Evolutionary conservation across 306 rosid species (phyloP).

Genomic region (Prinsepia uniflora): DNA sequence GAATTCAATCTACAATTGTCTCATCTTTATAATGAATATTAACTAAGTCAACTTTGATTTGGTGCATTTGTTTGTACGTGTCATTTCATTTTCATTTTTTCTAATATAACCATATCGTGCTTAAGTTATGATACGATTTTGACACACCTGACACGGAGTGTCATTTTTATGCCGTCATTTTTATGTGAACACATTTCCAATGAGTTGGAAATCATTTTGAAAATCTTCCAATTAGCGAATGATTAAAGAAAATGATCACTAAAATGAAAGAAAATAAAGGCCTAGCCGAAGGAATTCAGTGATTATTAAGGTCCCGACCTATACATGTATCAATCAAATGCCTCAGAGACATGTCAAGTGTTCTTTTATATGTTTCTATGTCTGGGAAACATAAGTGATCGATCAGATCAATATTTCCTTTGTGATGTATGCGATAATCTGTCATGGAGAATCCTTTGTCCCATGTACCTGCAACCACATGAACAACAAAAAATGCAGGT

Average conservation of each 20-base stretch:
- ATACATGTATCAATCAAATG: not conserved
- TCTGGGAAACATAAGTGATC: not conserved
- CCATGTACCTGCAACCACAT: constrained; percentile 48
- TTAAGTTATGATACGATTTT: not conserved
- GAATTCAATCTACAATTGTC: not conserved
- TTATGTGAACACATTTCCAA: no score
- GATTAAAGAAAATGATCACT: not conserved
- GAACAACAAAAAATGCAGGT: not conserved
- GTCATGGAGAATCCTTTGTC: constrained; percentile 44
- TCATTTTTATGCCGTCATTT: no score
- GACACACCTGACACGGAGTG: no score
- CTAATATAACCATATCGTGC: not conserved
- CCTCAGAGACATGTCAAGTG: not conserved
- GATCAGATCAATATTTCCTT: not conserved
- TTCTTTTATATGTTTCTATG: not conserved
- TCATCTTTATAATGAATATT: not conserved
- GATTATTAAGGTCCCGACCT: not conserved
- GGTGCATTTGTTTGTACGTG: not conserved
- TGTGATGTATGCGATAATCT: constrained; percentile 10
- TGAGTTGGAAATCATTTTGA: not conserved
- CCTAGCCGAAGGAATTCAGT: not conserved
- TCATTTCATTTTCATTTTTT: not conserved
- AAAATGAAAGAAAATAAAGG: not conserved
- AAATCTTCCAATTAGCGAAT: not conserved
- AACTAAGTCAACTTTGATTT: not conserved